A percentile compares a stretch with the other conserved stretches of the same genome.
These are phyloP conservation scores for Crucihimalaya himalaica DNA, from an alignment of 345 rosid genomes.

Conservation along the genomic window DNA sequence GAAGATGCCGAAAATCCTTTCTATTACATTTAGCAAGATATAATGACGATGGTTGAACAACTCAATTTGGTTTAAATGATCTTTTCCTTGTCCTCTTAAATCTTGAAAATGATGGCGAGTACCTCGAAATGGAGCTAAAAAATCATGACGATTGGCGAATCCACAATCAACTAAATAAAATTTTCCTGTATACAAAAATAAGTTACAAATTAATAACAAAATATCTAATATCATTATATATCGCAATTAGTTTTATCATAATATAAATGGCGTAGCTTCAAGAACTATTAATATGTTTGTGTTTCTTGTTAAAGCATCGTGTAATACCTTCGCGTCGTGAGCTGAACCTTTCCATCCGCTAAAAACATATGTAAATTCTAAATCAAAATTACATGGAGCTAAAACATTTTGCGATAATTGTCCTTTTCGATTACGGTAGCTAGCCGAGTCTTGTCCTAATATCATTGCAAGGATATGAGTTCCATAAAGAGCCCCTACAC, in stretches of 20 bases:
- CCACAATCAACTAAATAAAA: not conserved
- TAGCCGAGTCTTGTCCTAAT: no score
- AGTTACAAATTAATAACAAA: not conserved
- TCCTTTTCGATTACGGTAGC: no score
- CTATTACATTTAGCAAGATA: no score
- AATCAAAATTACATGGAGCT: constrained; percentile 17
- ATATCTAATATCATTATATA: no score
- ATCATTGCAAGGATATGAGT: no score
- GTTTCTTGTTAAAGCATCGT: not conserved
- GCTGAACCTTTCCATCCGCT: not conserved
- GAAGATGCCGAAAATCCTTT: no score
- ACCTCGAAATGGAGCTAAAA: constrained; percentile 2
- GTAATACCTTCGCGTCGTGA: not conserved
- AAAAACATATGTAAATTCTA: not conserved
- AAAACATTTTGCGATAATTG: no score
- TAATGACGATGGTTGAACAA: no score
- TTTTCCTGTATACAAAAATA: not conserved
- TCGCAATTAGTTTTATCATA: not conserved
- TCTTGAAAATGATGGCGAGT: constrained; percentile 1
- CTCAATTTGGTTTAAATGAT: no score
- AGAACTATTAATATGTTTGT: not conserved
- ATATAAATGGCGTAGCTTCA: not conserved
- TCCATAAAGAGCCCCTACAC: no score
- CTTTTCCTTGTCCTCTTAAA: not conserved
- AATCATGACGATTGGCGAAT: constrained; percentile 1